phyloP scores from a whole-genome alignment of 768 basidiomycete species.

The Lanmaoa pseudosensibilis region DNA sequence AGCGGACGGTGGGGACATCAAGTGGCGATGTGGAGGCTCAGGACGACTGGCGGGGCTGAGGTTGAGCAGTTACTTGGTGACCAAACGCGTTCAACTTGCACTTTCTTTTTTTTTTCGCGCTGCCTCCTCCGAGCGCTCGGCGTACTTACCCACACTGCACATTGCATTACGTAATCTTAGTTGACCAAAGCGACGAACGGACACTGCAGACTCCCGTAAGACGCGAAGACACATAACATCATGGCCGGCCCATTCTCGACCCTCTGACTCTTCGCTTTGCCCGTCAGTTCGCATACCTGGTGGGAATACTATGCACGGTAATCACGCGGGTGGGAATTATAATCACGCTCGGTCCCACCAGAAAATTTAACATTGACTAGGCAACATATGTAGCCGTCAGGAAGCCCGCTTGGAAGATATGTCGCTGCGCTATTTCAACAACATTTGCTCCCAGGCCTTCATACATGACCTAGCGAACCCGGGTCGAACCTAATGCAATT shows the following conservation, averaged over 20 bases:
- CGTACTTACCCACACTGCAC: not conserved
- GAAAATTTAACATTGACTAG: not conserved
- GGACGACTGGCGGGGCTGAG: not conserved
- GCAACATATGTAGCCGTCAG: not conserved
- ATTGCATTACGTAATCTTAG: conserved; percentile 13
- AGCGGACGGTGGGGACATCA: not conserved
- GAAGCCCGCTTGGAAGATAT: conserved; percentile 1
- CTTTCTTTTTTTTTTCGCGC: not conserved
- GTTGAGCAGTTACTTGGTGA: not conserved
- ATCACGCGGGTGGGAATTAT: not conserved
- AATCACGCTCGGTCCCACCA: conserved; percentile 7
- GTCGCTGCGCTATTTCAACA: not conserved
- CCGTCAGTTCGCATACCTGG: not conserved
- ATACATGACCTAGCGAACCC: conserved; percentile 5
- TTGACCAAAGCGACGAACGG: not conserved
- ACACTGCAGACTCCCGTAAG: too few relatives aligned
- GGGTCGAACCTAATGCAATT: not conserved
- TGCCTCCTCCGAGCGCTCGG: not conserved
- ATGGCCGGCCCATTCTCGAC: not conserved
- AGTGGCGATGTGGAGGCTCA: not conserved
- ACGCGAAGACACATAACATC: not conserved
- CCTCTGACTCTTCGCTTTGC: not conserved
- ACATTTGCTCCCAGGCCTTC: conserved; percentile 12
- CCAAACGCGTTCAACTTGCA: conserved; percentile 2
- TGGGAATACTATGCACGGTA: conserved; percentile 8